Conservation (phyloP, 495 filamentous ascomycete species). For the Penicillium chermesinum region DNA sequence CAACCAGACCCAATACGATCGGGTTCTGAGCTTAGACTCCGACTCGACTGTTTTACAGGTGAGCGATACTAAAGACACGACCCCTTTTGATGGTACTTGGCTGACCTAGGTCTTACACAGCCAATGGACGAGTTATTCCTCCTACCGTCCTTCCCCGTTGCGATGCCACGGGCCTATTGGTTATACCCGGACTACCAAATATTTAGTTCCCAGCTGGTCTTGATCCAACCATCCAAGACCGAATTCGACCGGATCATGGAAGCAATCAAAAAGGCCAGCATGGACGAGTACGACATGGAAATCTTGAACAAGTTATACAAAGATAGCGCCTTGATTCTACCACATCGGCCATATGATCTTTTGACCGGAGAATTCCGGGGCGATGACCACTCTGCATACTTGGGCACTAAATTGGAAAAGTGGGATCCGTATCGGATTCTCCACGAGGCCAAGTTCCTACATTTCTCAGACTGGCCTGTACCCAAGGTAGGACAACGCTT, state of each 20-base stretch:
- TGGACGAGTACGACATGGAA: conserved; percentile 57
- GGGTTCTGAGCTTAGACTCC: conserved; percentile 56
- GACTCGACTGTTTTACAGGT: conserved; percentile 51
- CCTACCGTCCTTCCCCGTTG: conserved; percentile 46
- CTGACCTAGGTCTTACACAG: too few species aligned
- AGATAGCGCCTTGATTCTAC: conserved; percentile 55
- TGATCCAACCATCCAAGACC: conserved; percentile 47
- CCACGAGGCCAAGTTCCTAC: conserved; percentile 60
- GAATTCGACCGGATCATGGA: conserved; percentile 46
- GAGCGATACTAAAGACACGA: neutral
- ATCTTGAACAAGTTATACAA: conserved; percentile 59
- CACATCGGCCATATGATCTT: conserved; percentile 60
- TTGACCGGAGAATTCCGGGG: conserved; percentile 59
- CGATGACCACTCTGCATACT: conserved; percentile 46
- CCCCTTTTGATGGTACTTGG: too few species aligned
- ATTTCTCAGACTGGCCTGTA: conserved; percentile 67
- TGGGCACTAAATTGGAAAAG: conserved; percentile 46
- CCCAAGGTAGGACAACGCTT: conserved; percentile 44
- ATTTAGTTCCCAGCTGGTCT: conserved; percentile 50
- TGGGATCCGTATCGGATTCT: conserved; percentile 57
- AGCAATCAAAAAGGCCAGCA: conserved; percentile 18
- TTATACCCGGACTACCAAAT: conserved; percentile 36
- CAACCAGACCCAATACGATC: conserved; percentile 56
- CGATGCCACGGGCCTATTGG: conserved; percentile 63
- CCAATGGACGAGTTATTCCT: conserved; percentile 62